These are phyloP conservation scores for Moesziomyces sp. DNA, from an alignment of 1,284 basidiomycete species.

Conservation along the genomic window DNA sequence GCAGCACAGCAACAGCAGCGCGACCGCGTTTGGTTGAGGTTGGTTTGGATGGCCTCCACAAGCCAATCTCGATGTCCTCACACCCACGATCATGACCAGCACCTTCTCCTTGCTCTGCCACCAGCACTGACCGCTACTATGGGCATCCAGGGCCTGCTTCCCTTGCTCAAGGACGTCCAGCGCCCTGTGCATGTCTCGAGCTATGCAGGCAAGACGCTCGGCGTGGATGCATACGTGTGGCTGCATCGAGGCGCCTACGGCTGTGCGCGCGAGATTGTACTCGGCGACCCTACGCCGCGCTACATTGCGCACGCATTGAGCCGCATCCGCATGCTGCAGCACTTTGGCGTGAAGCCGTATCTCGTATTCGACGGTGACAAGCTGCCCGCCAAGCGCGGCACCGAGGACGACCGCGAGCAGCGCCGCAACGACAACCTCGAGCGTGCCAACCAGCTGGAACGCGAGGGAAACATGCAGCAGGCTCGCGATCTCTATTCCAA, in stretches of 20 bases:
- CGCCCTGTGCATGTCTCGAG: constrained; percentile 47
- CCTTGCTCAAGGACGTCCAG: constrained; percentile 85
- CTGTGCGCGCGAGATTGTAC: constrained; percentile 87
- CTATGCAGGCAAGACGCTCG: constrained; percentile 70
- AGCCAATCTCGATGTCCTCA: neutral
- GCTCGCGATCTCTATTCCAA: constrained; percentile 90
- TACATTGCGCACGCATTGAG: constrained; percentile 98
- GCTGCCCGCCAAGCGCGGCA: constrained; percentile 90
- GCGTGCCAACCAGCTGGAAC: constrained; percentile 78
- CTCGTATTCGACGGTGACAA: constrained; percentile 97
- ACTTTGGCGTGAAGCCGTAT: constrained; percentile 86
- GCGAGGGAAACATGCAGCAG: constrained; percentile 80
- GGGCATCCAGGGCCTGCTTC: constrained; percentile 92
- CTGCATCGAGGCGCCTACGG: constrained; percentile 92
- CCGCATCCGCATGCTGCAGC: constrained; percentile 83
- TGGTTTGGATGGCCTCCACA: neutral
- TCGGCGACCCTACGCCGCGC: constrained; percentile 80
- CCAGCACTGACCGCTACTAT: constrained; percentile 19
- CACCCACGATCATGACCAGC: no score
- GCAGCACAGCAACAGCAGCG: neutral
- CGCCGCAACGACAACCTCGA: constrained; percentile 75
- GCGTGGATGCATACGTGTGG: constrained; percentile 94
- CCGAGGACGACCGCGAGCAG: constrained; percentile 82
- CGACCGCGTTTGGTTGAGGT: neutral
- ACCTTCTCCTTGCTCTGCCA: neutral